These are phyloP conservation scores for Oryza longistaminata DNA, from an alignment of 176 grass and related monocot species.

Conservation along the genomic window DNA sequence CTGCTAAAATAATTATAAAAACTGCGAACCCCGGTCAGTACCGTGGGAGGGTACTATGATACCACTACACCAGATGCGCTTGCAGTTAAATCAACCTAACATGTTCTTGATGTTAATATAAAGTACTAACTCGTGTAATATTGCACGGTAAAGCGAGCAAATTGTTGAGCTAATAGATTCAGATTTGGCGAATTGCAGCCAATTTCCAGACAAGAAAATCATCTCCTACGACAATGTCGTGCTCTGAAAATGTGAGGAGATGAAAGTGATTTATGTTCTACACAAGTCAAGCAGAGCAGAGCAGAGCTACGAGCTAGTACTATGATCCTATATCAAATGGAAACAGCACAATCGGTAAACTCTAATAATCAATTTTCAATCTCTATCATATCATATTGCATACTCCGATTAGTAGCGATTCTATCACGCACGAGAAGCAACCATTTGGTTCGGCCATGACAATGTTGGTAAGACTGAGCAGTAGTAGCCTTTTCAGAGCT, in stretches of 20 bases:
- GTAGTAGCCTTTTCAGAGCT: constrained; percentile 39
- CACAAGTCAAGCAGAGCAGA: not conserved
- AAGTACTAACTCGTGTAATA: not conserved
- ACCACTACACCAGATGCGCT: not conserved
- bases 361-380: not conserved
- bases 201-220: not conserved
- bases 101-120: no score
- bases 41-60: constrained; percentile 98
- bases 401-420: not conserved
- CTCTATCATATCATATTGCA: not conserved
- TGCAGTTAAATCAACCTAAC: no score
- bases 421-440: not conserved
- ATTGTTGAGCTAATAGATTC: not conserved
- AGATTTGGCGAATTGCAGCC: no score
- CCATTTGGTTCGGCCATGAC: not conserved
- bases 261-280: not conserved
- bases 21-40: constrained; percentile 78
- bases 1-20: no score
- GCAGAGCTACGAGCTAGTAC: not conserved
- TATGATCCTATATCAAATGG: not conserved
- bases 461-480: not conserved
- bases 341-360: not conserved
- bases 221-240: not conserved
- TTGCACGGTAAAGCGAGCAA: not conserved
- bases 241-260: not conserved